These are phyloP conservation scores for Xanthoconium purpureum DNA, from an alignment of 768 basidiomycete species.

Conservation along the genomic window DNA sequence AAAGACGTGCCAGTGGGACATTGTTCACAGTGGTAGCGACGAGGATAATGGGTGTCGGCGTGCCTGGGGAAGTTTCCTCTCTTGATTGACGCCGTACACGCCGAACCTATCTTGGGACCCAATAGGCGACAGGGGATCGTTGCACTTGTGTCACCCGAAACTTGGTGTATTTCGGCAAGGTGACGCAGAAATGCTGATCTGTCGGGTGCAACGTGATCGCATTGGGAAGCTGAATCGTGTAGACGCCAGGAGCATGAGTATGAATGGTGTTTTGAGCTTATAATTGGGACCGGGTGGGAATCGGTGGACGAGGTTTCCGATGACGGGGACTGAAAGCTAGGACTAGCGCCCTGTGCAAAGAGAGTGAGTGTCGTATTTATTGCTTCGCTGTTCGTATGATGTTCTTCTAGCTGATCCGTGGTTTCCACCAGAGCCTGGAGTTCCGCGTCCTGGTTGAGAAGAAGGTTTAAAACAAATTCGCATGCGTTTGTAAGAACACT, in stretches of 20 bases:
- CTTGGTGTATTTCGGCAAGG: constrained; percentile 8
- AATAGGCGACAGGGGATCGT: constrained; percentile 10
- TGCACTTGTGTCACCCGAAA: background rate
- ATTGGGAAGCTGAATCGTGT: background rate
- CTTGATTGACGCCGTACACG: constrained; percentile 1
- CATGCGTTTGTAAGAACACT: background rate
- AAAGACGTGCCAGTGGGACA: constrained; percentile 15
- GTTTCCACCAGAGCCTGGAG: background rate
- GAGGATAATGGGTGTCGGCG: constrained; percentile 14
- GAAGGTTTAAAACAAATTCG: background rate
- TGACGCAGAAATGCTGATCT: constrained; percentile 17
- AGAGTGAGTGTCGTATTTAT: background rate
- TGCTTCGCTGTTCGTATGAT: background rate
- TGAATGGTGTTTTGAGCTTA: background rate
- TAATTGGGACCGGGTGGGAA: background rate
- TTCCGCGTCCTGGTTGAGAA: background rate
- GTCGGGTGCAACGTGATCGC: background rate
- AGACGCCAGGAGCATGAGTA: constrained; percentile 17
- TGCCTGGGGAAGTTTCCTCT: constrained; percentile 19
- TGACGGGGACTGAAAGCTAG: background rate
- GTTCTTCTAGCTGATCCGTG: background rate
- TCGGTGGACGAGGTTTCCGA: background rate
- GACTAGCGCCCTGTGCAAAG: background rate
- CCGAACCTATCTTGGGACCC: background rate
- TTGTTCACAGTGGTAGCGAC: constrained; percentile 12